Conservation (phyloP, 768 basidiomycete species). For the Rhizopogon vesiculosus region DNA sequence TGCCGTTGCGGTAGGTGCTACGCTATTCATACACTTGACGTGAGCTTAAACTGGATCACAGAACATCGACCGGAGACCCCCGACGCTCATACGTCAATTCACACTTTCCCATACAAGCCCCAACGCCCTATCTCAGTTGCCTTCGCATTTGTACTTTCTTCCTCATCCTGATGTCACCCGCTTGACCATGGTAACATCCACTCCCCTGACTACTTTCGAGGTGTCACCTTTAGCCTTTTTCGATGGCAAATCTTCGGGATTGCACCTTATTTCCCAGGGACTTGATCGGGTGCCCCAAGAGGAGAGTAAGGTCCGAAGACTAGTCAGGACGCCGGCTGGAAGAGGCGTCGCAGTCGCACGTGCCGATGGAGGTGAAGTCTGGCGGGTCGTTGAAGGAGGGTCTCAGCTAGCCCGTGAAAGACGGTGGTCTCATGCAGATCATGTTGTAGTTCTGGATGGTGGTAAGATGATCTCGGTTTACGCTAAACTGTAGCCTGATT, state of each 20-base stretch:
- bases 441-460: conserved; percentile 64
- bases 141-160: conserved; percentile 49
- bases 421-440: conserved; percentile 55
- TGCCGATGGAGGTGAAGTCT: conserved; percentile 56
- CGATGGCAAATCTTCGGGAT: conserved; percentile 49
- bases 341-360: conserved; percentile 67
- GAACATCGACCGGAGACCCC: conserved; percentile 89
- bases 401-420: conserved; percentile 42
- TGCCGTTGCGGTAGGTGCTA: conserved; percentile 63
- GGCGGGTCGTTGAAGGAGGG: conserved; percentile 48
- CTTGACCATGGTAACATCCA: conserved; percentile 59
- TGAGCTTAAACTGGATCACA: conserved; percentile 21
- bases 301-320: conserved; percentile 49
- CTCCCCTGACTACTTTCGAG: conserved; percentile 59
- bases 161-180: conserved; percentile 38
- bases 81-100: conserved; percentile 74
- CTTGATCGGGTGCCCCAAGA: conserved; percentile 38
- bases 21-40: not conserved
- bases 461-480: conserved; percentile 35
- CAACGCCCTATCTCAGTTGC: conserved; percentile 40
- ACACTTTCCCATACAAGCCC: conserved; percentile 63
- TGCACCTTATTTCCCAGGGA: conserved; percentile 39
- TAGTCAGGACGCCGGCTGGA: conserved; percentile 79
- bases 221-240: conserved; percentile 61
- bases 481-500: conserved; percentile 6